Conservation (phyloP, 2,329 filamentous ascomycete species). For the Epichloe gansuensis region DNA sequence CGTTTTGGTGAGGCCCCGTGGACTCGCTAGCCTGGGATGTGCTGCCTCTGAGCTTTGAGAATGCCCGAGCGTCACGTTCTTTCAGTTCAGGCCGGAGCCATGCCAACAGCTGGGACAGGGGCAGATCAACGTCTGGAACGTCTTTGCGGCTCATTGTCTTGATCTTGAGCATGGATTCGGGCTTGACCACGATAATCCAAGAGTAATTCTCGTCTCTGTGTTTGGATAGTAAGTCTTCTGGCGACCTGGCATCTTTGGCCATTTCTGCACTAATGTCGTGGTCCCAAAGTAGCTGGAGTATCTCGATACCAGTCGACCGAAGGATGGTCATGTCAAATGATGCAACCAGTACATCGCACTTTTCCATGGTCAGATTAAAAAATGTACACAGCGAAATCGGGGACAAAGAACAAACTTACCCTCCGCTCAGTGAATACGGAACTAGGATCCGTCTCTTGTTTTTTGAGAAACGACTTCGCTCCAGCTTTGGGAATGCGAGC, state of each 20-base stretch:
- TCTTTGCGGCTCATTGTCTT: constrained; percentile 68
- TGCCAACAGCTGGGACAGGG: constrained; percentile 55
- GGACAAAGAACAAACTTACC: constrained; percentile 29
- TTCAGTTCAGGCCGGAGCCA: constrained; percentile 76
- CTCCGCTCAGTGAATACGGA: constrained; percentile 49
- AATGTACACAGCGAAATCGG: not conserved
- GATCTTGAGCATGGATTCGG: constrained; percentile 62
- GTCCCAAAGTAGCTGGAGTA: constrained; percentile 68
- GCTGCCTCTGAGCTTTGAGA: constrained; percentile 27
- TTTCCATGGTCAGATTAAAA: not conserved
- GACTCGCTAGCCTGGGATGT: constrained; percentile 17
- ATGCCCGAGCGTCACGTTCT: constrained; percentile 56
- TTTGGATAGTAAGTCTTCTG: constrained; percentile 65
- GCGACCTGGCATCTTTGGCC: constrained; percentile 62
- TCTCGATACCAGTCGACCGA: constrained; percentile 60
- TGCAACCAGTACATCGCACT: constrained; percentile 82
- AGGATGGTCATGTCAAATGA: constrained; percentile 72
- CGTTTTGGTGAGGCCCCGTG: constrained; percentile 10
- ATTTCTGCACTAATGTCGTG: constrained; percentile 82
- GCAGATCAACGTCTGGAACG: constrained; percentile 60
- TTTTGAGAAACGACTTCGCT: constrained; percentile 53
- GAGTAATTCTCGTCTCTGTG: constrained; percentile 67
- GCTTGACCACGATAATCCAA: constrained; percentile 84
- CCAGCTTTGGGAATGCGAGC: constrained; percentile 48
- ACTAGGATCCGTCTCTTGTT: constrained; percentile 48